These are phyloP conservation scores for Peziza echinospora DNA, from an alignment of 495 filamentous ascomycete species.

Conservation along the genomic window DNA sequence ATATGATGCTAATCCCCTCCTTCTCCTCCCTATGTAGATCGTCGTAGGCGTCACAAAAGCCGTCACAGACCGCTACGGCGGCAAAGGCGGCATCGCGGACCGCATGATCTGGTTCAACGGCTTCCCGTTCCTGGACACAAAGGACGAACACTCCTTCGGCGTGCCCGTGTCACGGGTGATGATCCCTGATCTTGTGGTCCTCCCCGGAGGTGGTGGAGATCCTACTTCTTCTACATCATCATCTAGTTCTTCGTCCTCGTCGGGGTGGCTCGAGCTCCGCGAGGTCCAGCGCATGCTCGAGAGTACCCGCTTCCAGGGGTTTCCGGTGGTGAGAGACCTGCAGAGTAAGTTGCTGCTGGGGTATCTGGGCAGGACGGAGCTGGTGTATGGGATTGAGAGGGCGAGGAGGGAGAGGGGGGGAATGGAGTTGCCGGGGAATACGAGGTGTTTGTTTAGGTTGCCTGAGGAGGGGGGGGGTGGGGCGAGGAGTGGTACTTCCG, in stretches of 20 bases:
- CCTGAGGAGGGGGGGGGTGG: conserved; percentile 14
- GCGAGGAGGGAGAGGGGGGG: conserved; percentile 54
- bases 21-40: conserved; percentile 33
- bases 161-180: conserved; percentile 86
- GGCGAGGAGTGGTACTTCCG: too few species aligned
- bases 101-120: conserved; percentile 99
- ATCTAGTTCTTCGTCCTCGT: too few species aligned
- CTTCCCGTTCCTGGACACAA: conserved; percentile 93
- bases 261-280: too few species aligned
- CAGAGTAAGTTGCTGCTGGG: conserved; percentile 53
- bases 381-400: conserved; percentile 80
- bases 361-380: conserved; percentile 86
- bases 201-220: conserved; percentile 50
- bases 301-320: conserved; percentile 72
- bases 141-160: conserved; percentile 93
- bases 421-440: conserved; percentile 33
- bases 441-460: conserved; percentile 56
- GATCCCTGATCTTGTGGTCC: conserved; percentile 52
- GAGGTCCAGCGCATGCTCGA: conserved; percentile 45
- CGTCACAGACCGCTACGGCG: conserved; percentile 66
- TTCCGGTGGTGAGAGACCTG: conserved; percentile 69
- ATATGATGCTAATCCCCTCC: too few species aligned
- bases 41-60: conserved; percentile 95
- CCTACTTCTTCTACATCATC: too few species aligned
- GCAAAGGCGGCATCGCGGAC: conserved; percentile 85